Conservation (phyloP, 768 basidiomycete genomes). For the Rossbeevera mucosa region DNA sequence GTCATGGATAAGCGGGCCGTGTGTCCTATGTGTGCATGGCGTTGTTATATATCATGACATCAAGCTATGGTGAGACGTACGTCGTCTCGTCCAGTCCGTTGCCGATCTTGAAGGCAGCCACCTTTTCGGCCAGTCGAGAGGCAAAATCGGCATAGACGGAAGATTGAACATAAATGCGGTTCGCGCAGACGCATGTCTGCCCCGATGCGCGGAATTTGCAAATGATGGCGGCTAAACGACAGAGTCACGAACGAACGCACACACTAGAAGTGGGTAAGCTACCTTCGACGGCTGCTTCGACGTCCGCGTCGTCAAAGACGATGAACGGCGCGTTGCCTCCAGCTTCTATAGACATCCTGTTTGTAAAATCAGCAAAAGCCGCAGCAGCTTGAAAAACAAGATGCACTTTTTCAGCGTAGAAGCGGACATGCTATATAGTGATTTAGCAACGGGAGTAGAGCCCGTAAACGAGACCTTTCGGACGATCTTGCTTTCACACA, state of each 20-base stretch:
- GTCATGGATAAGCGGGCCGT: slow-evolving; percentile 90
- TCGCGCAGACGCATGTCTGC: slow-evolving; percentile 85
- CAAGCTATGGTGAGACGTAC: slow-evolving; percentile 39
- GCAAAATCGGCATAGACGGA: slow-evolving; percentile 91
- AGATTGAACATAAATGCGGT: slow-evolving; percentile 90
- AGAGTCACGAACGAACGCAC: neutral
- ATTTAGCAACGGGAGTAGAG: slow-evolving; percentile 75
- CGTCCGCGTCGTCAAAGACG: slow-evolving; percentile 93
- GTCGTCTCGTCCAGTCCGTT: slow-evolving; percentile 75
- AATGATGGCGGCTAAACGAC: slow-evolving; percentile 52
- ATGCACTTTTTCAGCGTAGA: slow-evolving; percentile 78
- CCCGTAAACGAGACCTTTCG: slow-evolving; percentile 93
- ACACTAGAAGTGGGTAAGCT: neutral
- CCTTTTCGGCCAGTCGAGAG: slow-evolving; percentile 75
- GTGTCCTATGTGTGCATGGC: slow-evolving; percentile 51
- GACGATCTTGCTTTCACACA: slow-evolving; percentile 84
- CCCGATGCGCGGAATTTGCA: slow-evolving; percentile 81
- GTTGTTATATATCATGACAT: neutral
- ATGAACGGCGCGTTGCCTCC: slow-evolving; percentile 97
- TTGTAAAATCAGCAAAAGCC: slow-evolving; percentile 1
- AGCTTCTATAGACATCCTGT: slow-evolving; percentile 71
- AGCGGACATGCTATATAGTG: slow-evolving; percentile 66
- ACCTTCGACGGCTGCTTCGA: slow-evolving; percentile 89
- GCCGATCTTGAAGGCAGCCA: slow-evolving; percentile 82
- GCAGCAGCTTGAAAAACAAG: neutral